A percentile compares a stretch with the other conserved stretches of the same genome.
Conservation (phyloP, 805 yeast species). For the Crinitomyces ghanaensis region DNA sequence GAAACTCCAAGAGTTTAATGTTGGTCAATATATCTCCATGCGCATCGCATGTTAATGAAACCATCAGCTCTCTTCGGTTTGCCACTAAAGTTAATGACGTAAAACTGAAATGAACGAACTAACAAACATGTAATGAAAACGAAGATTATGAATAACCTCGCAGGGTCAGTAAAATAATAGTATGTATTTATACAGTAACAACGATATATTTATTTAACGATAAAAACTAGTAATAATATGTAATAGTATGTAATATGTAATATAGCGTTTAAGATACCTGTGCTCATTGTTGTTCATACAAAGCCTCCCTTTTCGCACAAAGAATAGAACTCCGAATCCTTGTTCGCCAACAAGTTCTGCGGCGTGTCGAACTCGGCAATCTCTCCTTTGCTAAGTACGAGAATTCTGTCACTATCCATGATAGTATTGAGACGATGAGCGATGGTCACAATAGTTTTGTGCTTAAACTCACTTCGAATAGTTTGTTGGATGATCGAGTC, state of each 20-base stretch:
- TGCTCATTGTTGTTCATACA: too few relatives aligned
- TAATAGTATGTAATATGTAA: too few relatives aligned
- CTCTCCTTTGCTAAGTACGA: slow-evolving; percentile 56
- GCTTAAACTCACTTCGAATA: slow-evolving; percentile 49
- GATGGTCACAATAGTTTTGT: slow-evolving; percentile 64
- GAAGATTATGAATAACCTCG: too few relatives aligned
- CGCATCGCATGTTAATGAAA: slow-evolving; percentile 52
- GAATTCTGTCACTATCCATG: slow-evolving; percentile 60
- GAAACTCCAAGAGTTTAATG: slow-evolving; percentile 84
- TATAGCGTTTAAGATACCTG: too few relatives aligned
- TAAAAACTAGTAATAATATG: too few relatives aligned
- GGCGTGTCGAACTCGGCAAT: slow-evolving; percentile 64
- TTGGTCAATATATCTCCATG: slow-evolving; percentile 79
- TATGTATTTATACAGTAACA: slow-evolving; percentile 60
- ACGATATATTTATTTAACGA: slow-evolving; percentile 31
- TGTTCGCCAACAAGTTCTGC: slow-evolving; percentile 47
- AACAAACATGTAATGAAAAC: too few relatives aligned
- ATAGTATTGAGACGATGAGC: slow-evolving; percentile 75
- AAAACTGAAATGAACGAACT: slow-evolving; percentile 9
- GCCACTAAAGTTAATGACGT: slow-evolving; percentile 45
- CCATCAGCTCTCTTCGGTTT: slow-evolving; percentile 75
- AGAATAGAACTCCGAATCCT: slow-evolving; percentile 61
- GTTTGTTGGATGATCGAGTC: slow-evolving; percentile 64
- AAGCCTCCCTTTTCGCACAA: slow-evolving; percentile 74
- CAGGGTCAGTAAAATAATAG: too few relatives aligned